Evolutionary conservation across 805 yeast species (phyloP), one percentile per base, ranked within the genome.

Genomic region (Osmozyma mogii): DNA sequence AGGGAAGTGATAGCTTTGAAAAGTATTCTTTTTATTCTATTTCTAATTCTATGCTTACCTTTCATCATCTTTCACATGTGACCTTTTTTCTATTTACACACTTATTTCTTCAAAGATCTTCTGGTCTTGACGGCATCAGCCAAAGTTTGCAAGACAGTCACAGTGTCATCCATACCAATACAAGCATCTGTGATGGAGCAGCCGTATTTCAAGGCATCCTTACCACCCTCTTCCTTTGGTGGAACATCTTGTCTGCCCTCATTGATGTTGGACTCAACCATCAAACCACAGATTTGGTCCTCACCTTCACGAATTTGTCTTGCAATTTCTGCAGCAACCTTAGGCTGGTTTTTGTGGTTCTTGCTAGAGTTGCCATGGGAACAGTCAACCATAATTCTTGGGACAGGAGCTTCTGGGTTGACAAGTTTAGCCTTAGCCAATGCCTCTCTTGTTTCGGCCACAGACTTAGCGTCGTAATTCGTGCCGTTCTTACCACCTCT

Each of bases 161-260:
- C 92, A 31, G 98, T 92, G 33, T 83, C 70, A 38, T 84, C 94
- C 85, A 94, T 87, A 37, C 80, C 69, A 32, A 92, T 94, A 69
- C 98, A 92, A 17, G 92, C 95, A 59, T 92, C 98, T 38, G 98
- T 92, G 57, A 92, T 87, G 37, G 95, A 82, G 40, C 88, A 94
- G 59, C 98, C 98, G 68, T 88, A 84, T 54, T 82, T 75, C 54
- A 87, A 67, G 32, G 74, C 75, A 7, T 64, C 64, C 47, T 71
- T 72, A 35, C 47, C 47, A 7, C 68, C 70, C 37, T 64, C 67
- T 25, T 58, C 59, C 3, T 37, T 39, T 9, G 73, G 61, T 29
- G 94, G 87, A 45, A 83, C 81, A 44, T 71, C 67, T 62, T 89
- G 98, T 59, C 78, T 79, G 46, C 98, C 98, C 58, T 82, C 96